Conservation (phyloP, 805 yeast species). For the Wickerhamiella dianesei region DNA sequence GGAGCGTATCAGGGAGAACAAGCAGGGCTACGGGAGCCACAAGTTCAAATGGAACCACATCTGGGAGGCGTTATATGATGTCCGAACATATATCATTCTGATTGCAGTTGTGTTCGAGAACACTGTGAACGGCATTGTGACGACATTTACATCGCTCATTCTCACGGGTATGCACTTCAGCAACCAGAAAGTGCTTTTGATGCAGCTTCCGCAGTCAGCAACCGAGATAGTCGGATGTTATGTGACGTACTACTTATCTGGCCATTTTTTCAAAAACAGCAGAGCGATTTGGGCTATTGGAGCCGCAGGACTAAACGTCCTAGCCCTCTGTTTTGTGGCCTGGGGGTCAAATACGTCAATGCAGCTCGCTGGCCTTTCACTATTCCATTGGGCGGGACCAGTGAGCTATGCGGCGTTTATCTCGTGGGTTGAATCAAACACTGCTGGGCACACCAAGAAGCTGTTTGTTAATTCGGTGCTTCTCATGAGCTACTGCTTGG, state of each 20-base stretch:
- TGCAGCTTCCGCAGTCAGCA: constrained; percentile 35
- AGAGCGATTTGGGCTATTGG: constrained; percentile 31
- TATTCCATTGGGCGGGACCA: constrained; percentile 27
- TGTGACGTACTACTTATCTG: constrained; percentile 12
- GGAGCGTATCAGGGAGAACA: constrained; percentile 39
- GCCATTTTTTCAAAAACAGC: constrained; percentile 6
- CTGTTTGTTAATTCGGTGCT: constrained; percentile 44
- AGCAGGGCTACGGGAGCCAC: constrained; percentile 42
- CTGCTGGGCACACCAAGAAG: constrained; percentile 67
- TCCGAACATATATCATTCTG: constrained; percentile 37
- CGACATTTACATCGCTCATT: constrained; percentile 35
- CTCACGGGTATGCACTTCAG: constrained; percentile 26
- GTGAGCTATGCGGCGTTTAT: constrained; percentile 21
- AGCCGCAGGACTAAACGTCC: constrained; percentile 35
- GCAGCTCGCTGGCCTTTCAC: constrained; percentile 29
- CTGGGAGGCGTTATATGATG: constrained; percentile 36
- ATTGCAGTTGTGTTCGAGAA: constrained; percentile 29
- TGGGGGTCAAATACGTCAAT: constrained; percentile 29
- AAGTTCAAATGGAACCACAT: constrained; percentile 42
- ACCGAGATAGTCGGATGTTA: constrained; percentile 21
- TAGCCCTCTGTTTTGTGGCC: constrained; percentile 33
- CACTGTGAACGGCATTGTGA: constrained; percentile 43
- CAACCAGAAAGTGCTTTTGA: constrained; percentile 26
- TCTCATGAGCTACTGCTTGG: constrained; percentile 53
- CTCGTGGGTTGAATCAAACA: constrained; percentile 29